These are phyloP conservation scores for Mesembryanthemum crystallinum DNA, from an alignment of 148 eudicot species.

Conservation along the genomic window DNA sequence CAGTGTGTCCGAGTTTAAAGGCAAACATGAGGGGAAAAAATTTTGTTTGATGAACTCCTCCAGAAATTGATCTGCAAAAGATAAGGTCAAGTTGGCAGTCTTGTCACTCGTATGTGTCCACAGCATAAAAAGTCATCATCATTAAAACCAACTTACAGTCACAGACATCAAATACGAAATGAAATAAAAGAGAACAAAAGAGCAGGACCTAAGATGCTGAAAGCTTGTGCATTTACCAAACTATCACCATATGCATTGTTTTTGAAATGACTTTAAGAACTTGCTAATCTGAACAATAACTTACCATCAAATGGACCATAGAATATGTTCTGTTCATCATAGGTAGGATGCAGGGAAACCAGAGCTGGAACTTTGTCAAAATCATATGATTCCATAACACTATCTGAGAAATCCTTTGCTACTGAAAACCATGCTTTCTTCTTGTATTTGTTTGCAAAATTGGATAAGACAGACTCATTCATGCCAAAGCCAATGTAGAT, in stretches of 20 bases:
- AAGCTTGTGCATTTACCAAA: too few relatives aligned
- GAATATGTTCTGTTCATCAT: constrained; percentile 62
- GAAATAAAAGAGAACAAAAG: too few relatives aligned
- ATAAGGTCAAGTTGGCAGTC: constrained; percentile 5
- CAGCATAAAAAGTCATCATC: background rate
- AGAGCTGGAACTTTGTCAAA: constrained; percentile 93
- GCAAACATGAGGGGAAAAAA: constrained; percentile 73
- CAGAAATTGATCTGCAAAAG: constrained; percentile 61
- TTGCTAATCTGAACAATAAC: constrained; percentile 16
- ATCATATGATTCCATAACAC: constrained; percentile 67
- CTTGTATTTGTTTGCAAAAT: constrained; percentile 77
- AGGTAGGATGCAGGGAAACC: constrained; percentile 68
- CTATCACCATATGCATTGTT: too few relatives aligned
- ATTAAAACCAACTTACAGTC: background rate
- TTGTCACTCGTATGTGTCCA: background rate
- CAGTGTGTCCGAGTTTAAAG: constrained; percentile 61
- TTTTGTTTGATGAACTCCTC: constrained; percentile 82
- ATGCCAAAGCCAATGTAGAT: constrained; percentile 84
- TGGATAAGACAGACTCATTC: constrained; percentile 62
- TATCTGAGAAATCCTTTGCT: constrained; percentile 83
- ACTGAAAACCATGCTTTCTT: constrained; percentile 93
- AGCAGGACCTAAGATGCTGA: too few relatives aligned
- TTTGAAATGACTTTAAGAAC: background rate
- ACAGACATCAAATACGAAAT: too few relatives aligned
- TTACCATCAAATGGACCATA: constrained; percentile 97